Conservation (phyloP, 441 rosid species). For the Gossypium schwendimanii region DNA sequence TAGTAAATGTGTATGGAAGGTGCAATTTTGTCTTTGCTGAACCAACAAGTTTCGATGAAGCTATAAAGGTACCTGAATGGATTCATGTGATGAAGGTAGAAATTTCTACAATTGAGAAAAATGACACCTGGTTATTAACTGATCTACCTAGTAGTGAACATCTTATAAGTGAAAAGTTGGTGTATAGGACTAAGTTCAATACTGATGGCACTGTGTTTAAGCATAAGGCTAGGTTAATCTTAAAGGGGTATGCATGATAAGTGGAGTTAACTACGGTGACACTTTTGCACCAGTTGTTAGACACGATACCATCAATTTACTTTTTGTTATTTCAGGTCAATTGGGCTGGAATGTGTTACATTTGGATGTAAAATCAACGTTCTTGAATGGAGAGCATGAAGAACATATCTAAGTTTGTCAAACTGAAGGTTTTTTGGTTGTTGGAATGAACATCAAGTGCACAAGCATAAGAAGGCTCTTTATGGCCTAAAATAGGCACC, state of each 20-base stretch:
- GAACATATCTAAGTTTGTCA: conserved; percentile 1
- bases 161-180: neutral
- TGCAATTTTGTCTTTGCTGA: too few species aligned
- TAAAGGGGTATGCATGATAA: neutral
- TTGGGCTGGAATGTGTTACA: neutral
- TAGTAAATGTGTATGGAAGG: too few species aligned
- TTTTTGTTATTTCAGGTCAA: neutral
- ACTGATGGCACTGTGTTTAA: neutral
- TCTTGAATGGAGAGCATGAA: neutral
- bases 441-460: neutral
- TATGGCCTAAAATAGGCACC: conserved; percentile 6
- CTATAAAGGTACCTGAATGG: too few species aligned
- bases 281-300: neutral
- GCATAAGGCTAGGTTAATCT: neutral
- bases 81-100: too few species aligned
- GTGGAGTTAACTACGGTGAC: neutral
- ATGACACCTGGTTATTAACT: too few species aligned
- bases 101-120: too few species aligned
- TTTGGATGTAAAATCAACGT: neutral
- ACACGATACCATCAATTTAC: neutral
- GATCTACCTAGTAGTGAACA: neutral
- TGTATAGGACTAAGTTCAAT: neutral
- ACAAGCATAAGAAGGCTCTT: neutral
- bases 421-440: neutral
- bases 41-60: too few species aligned